Conservation (phyloP, 768 basidiomycete species). For the Lentinula lateritia region DNA sequence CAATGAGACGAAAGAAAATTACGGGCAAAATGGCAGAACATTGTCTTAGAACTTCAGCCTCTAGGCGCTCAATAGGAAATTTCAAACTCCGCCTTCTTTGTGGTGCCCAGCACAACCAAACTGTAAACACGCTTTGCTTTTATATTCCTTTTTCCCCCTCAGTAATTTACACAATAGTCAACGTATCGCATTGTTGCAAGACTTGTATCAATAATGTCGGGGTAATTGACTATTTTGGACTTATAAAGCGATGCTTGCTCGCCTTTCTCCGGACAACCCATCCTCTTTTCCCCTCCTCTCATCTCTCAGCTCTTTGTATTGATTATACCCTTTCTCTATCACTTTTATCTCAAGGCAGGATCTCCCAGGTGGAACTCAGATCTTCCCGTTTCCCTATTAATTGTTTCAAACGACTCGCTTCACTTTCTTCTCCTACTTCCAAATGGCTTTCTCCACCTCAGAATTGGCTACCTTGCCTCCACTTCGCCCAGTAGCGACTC, state of each 20-base stretch:
- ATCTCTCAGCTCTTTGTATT: conserved; percentile 16
- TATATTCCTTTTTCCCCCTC: conserved; percentile 2
- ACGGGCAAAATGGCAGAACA: no score
- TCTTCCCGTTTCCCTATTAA: conserved; percentile 11
- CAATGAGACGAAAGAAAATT: no score
- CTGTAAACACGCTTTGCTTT: not conserved
- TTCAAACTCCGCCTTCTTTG: not conserved
- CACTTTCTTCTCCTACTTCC: not conserved
- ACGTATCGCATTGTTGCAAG: conserved; percentile 9
- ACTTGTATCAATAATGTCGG: not conserved
- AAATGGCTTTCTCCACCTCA: not conserved
- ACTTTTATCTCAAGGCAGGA: conserved; percentile 29
- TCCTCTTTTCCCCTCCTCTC: conserved; percentile 13
- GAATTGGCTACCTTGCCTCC: conserved; percentile 28
- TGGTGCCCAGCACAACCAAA: conserved; percentile 13
- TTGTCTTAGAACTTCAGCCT: not conserved
- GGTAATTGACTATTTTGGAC: conserved; percentile 10
- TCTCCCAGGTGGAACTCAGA: conserved; percentile 29
- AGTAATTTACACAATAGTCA: conserved; percentile 9
- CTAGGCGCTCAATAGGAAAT: not conserved
- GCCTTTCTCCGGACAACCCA: conserved; percentile 7
- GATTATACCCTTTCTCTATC: conserved; percentile 10
- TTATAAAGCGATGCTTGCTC: conserved; percentile 23
- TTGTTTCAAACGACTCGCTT: conserved; percentile 1
- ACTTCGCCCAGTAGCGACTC: conserved; percentile 28